Evolutionary conservation across 495 filamentous ascomycete species (phyloP).

Genomic region (Penicillium samsonianum): DNA sequence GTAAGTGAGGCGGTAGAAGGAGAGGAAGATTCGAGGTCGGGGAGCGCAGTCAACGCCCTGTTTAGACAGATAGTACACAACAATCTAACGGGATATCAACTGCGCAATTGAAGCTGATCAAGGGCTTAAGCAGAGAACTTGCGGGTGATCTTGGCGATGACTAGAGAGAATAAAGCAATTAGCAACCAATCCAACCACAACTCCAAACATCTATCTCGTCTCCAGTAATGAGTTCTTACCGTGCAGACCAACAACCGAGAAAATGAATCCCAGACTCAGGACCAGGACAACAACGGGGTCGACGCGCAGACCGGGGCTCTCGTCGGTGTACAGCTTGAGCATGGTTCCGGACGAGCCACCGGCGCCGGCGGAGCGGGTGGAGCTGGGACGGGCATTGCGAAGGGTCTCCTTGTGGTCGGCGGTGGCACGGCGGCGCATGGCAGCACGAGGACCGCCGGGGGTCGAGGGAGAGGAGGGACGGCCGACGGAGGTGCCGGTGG

Average conservation of each 20-base stretch:
- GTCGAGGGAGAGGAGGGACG: slow-evolving; percentile 83
- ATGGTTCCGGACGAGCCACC: slow-evolving; percentile 97
- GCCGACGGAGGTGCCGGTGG: slow-evolving; percentile 63
- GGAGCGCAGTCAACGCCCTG: slow-evolving; percentile 3
- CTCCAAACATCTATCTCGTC: not conserved
- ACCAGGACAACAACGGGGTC: slow-evolving; percentile 97
- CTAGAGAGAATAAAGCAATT: slow-evolving; percentile 47
- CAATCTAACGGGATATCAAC: slow-evolving; percentile 4
- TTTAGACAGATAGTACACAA: not conserved
- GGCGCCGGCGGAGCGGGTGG: slow-evolving; percentile 89
- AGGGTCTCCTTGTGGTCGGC: slow-evolving; percentile 94
- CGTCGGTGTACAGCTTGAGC: slow-evolving; percentile 99
- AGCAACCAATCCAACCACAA: slow-evolving; percentile 16
- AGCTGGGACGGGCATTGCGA: slow-evolving; percentile 85
- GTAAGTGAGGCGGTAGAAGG: slow-evolving; percentile 15
- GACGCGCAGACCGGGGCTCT: slow-evolving; percentile 93
- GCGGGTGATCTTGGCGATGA: slow-evolving; percentile 94
- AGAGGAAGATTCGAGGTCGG: slow-evolving; percentile 5
- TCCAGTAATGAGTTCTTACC: slow-evolving; percentile 56
- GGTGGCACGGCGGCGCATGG: slow-evolving; percentile 88
- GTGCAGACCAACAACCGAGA: slow-evolving; percentile 95
- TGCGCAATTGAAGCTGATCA: slow-evolving; percentile 5
- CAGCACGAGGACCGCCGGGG: slow-evolving; percentile 93
- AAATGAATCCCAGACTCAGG: slow-evolving; percentile 93
- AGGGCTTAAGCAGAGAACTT: slow-evolving; percentile 67